phyloP scores from a whole-genome alignment of 768 basidiomycete species.

The Termitomyces sp. region DNA sequence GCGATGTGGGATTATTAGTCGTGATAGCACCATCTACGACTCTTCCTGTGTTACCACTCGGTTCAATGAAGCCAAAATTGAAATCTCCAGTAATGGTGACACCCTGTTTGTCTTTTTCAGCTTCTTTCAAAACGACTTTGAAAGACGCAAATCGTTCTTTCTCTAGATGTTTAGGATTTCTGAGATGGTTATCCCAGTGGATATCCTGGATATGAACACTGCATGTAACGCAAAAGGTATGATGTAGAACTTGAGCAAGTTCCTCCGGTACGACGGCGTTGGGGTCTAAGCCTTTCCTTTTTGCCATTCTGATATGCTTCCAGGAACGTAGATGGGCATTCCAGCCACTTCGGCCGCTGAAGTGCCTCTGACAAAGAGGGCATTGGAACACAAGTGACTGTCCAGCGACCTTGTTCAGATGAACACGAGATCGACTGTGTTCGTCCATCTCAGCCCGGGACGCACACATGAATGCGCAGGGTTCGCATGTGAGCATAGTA shows the following conservation, averaged over 20 bases:
- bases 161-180: slow-evolving; percentile 26
- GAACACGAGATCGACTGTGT: slow-evolving; percentile 9
- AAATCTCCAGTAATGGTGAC: slow-evolving; percentile 39
- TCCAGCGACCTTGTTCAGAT: slow-evolving; percentile 13
- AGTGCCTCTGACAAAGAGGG: slow-evolving; percentile 8
- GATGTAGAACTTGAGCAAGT: slow-evolving; percentile 7
- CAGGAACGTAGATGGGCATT: slow-evolving; percentile 1
- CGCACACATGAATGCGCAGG: slow-evolving; percentile 19
- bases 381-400: slow-evolving; percentile 7
- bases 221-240: slow-evolving; percentile 28
- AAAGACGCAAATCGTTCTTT: slow-evolving; percentile 37
- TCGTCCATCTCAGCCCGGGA: slow-evolving; percentile 9
- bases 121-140: slow-evolving; percentile 43
- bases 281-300: not conserved
- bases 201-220: slow-evolving; percentile 16
- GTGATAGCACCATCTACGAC: slow-evolving; percentile 17
- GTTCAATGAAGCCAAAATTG: slow-evolving; percentile 52
- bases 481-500: slow-evolving; percentile 16
- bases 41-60: slow-evolving; percentile 23
- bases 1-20: slow-evolving; percentile 19
- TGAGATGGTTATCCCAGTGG: slow-evolving; percentile 33
- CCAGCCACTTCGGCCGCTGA: slow-evolving; percentile 7
- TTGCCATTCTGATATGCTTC: slow-evolving; percentile 3
- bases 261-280: slow-evolving; percentile 27
- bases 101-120: slow-evolving; percentile 54